Evolutionary conservation across 1,284 basidiomycete genomes (phyloP), one percentile per base, ranked within the genome.

Genomic region (Puccinia sorghi): DNA sequence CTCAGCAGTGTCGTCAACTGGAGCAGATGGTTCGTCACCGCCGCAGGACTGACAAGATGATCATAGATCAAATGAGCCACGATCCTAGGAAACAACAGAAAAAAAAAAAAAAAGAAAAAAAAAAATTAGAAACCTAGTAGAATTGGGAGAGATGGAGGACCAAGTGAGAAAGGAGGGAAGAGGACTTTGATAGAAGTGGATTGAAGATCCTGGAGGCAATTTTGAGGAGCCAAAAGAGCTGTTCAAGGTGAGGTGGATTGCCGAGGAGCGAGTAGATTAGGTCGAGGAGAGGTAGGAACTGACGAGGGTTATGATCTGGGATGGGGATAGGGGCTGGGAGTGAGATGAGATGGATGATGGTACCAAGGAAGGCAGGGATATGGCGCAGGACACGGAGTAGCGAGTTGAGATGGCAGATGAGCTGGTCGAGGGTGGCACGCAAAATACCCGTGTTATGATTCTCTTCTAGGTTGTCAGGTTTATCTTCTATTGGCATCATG

Each of bases 1-100:
- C 9, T n/a, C 22, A 70, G 50, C 22, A 70, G 13, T 3, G 2
- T 46, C 12, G 22, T 91, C 8, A 88, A 86, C 9, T 86, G 83
- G 64, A 88, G 87, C 39, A 88, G 84, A 76, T 87, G 83, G 71
- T 85, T 85, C 63, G 88, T 85, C 70, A 90, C 84, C 79, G 87
- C 86, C 0, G 84, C 80, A 1, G 88, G 86, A 2, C 89, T 89
- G 32, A 92, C 85, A n/a, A 88, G 84, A 64, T 87, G 84, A 0
- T 85, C 86, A 80, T 87, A 87, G 72, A 93, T 86, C 73, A 90
- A 82, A 82, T 90, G 88, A 0, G 89, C 89, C 32, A 92, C 86
- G 74, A 92, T 86, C 72, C 90, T 90, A 77, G 4, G 13, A 74
- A 12, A n/a, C 25, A 25, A 20, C 46, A 57, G 61, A 20, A 80